Evolutionary conservation across 495 filamentous ascomycete genomes (phyloP), one percentile per base, ranked within the genome.

Genomic region (Neurospora sp.): DNA sequence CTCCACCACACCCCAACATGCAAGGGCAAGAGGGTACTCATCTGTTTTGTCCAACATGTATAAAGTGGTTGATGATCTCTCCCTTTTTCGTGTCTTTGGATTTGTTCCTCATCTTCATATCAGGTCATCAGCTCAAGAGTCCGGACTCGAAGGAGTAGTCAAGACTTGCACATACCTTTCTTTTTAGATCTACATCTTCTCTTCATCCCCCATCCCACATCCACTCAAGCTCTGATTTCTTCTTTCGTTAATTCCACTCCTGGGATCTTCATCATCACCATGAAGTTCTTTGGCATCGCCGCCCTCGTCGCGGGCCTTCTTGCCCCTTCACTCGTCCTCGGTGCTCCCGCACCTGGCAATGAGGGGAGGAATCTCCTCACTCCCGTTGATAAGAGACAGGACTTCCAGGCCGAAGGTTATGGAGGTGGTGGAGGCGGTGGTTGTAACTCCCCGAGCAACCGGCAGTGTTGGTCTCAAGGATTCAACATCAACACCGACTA

Each of bases 401-500:
- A 48, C 3, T 17, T 44, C 20, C 6, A 6, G 14, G 14, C 40
- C 53, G 38, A 40, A 69, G 40, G 38, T 22, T 42, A 5, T 44
- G 31, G 70, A 70, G 31, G 39, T 73, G 40, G 68, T 20, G 41
- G 74, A n/a, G 75, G 61, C 5, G n/a, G 73, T 7, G 73, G 75
- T 27, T 83, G 82, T 71, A 71, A 83, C 75, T 80, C 76, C 1
- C 69, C 82, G 9, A 77, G 73, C 53, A 82, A 84, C 73, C 73
- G 82, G 27, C 80, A 79, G 8, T 84, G 82, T 75, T 84, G 81
- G 81, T 74, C 68, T 27, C 20, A 71, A 2, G 80, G 79, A 12
- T 84, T 78, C 59, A 72, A 80, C 70, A 83, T 84, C 76, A 79
- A 82, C 75, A 84, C 82, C 6, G 81, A 84, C 70, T 84, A 82